Base-by-base conservation (phyloP, 2,329 filamentous ascomycete genomes). In the Scopulariopsis brevicaulis region DNA sequence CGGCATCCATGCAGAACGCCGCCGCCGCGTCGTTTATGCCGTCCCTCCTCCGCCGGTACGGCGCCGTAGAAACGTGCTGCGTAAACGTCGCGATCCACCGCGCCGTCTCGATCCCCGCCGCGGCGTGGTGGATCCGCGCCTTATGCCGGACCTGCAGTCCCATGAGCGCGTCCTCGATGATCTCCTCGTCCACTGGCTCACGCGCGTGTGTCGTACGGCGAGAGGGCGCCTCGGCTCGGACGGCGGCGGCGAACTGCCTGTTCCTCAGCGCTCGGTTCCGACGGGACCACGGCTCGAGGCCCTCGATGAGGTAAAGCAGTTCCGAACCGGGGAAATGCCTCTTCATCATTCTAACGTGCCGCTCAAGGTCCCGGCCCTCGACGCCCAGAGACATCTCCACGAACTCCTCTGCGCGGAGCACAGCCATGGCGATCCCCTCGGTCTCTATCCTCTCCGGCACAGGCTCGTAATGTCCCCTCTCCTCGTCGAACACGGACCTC, bases 1-100 rank as follows among this genome's bases (percentile, higher is more conserved):
- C 89, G 1, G 77, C 75, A 57, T 90, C 87, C 86, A 92, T 91
- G 70, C 88, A 92, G 68, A 93, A 93, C 0, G 80, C 77, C 1
- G 82, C 83, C 14, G 78, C 74, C 1, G 79, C 76, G 57, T 74
- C 74, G 63, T 71, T 71, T 54, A 71, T 68, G 37, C 70, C 69
- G 58, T 83, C 79, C 24, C 72, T 71, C 63, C 78, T 76, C 56
- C 74, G 79, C 62, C 82, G 82, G 69, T 92, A 92, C 0, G 87
- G 89, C 24, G 87, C 83, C 1, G 85, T 88, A 8, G 86, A 87
- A 54, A 93, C 84, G 67, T 93, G 86, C 65, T 91, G 86, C 0
- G 89, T 93, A 64, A 92, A 90, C 37, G 80, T 76, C 34, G 79
- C 74, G 34, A 92, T 83, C 85, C 87, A 90, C 63, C 86, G 80